Evolutionary conservation across 2,329 filamentous ascomycete genomes (phyloP).

Genomic region (Coleophoma crateriformis): DNA sequence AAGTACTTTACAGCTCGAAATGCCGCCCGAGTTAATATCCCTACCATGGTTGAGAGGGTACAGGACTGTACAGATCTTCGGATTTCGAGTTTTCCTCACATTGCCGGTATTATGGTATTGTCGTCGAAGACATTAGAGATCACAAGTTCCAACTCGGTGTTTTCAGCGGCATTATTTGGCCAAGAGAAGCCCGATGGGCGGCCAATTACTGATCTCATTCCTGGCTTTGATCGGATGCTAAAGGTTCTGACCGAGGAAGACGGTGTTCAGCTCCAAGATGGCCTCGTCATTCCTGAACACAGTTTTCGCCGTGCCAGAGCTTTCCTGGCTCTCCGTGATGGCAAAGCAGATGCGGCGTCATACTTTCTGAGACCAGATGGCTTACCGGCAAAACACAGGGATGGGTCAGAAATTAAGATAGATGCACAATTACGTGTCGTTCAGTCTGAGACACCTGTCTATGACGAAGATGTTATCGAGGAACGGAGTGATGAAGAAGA

Average conservation of each 20-base stretch:
- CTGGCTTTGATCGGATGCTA: slow-evolving; percentile 80
- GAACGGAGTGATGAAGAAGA: slow-evolving; percentile 53
- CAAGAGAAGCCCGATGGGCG: slow-evolving; percentile 78
- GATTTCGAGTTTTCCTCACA: slow-evolving; percentile 92
- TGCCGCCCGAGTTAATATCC: slow-evolving; percentile 72
- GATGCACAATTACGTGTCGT: slow-evolving; percentile 97
- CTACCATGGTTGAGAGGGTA: slow-evolving; percentile 73
- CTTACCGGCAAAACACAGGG: slow-evolving; percentile 78
- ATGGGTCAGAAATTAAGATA: slow-evolving; percentile 87
- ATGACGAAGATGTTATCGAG: slow-evolving; percentile 58
- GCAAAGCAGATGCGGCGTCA: slow-evolving; percentile 69
- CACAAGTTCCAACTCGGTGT: slow-evolving; percentile 90
- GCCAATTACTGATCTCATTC: slow-evolving; percentile 74
- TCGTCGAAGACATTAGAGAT: slow-evolving; percentile 74
- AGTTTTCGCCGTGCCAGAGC: slow-evolving; percentile 88
- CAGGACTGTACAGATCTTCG: slow-evolving; percentile 66
- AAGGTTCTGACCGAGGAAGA: slow-evolving; percentile 82
- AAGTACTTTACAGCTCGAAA: slow-evolving; percentile 84
- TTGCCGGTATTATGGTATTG: slow-evolving; percentile 92
- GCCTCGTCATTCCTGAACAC: slow-evolving; percentile 95
- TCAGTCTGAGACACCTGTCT: slow-evolving; percentile 68
- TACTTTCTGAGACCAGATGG: slow-evolving; percentile 82
- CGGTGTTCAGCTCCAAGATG: slow-evolving; percentile 75
- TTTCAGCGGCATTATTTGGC: slow-evolving; percentile 88
- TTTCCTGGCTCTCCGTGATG: slow-evolving; percentile 76